Evolutionary conservation across 768 basidiomycete genomes (phyloP).

Genomic region (Kwoniella dejecticola): DNA sequence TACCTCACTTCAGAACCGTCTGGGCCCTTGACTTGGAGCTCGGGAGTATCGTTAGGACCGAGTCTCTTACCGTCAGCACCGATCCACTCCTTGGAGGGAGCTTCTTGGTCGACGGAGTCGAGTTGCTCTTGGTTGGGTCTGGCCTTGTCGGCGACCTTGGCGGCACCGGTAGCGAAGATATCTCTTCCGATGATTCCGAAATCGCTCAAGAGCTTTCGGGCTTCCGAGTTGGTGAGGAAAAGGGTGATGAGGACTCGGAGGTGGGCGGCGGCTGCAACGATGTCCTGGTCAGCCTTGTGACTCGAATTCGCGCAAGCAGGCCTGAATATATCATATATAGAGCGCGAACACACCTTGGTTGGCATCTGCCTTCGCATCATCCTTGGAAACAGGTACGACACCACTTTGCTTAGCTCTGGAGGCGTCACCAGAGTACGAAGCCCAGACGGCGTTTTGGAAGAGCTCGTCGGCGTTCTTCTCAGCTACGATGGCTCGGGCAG

Average conservation of each 20-base stretch:
- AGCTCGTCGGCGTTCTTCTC: slow-evolving; percentile 89
- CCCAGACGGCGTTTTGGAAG: slow-evolving; percentile 87
- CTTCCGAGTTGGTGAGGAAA: slow-evolving; percentile 86
- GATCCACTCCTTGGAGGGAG: slow-evolving; percentile 69
- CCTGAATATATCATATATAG: too few relatives aligned
- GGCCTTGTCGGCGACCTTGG: slow-evolving; percentile 69
- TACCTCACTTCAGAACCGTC: slow-evolving; percentile 58
- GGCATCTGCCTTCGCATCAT: slow-evolving; percentile 64
- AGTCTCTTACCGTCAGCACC: slow-evolving; percentile 58
- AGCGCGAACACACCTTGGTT: slow-evolving; percentile 61
- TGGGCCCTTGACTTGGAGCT: slow-evolving; percentile 60
- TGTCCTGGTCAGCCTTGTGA: too few relatives aligned
- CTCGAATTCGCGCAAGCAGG: too few relatives aligned
- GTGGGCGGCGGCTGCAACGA: slow-evolving; percentile 71
- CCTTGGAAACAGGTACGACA: slow-evolving; percentile 62
- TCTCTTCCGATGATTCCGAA: slow-evolving; percentile 64
- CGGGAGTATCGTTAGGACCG: slow-evolving; percentile 61
- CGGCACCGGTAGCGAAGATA: slow-evolving; percentile 72
- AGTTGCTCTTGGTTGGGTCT: slow-evolving; percentile 69
- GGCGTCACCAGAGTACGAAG: slow-evolving; percentile 56
- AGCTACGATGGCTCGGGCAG: slow-evolving; percentile 67
- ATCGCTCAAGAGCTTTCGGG: slow-evolving; percentile 74
- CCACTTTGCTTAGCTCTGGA: slow-evolving; percentile 56
- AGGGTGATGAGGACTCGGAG: slow-evolving; percentile 84
- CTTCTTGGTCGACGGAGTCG: slow-evolving; percentile 68